Base-by-base conservation (phyloP, 169 alveolate genomes). In the Pseudocohnilembus persalinus region DNA sequence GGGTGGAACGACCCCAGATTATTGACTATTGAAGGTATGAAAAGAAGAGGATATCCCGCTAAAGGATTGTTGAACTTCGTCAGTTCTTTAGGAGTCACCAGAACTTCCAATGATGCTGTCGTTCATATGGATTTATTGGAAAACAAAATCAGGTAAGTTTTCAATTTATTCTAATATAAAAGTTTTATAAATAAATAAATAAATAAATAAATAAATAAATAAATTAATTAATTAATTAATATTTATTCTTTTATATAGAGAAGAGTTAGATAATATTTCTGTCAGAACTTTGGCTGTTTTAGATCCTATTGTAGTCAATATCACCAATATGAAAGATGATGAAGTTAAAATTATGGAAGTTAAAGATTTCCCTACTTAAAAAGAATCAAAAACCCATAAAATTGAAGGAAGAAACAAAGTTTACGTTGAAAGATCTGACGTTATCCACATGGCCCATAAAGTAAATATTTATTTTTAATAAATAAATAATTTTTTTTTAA, bases 1-100 rank as follows among this genome's bases (percentile, higher is more conserved):
- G 99, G 99, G 29, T 99, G 99, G 99, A 99, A 98, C 83, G 99
- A 99, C 89, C 99, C 99, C 27, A 94, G 99, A 81, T 95, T 99
- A 96, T 99, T 99, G 27, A 98, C 99, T 20, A 91, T 99, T 26
- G 94, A 99, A n/a, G 99, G 99, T 29, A 92, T 99, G 85, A 95
- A 99, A 76, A 94, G 99, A 77, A 96, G 99, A 87, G 99, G 99
- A 15, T 98, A 98, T 88, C 96, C 98, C 11, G 95, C 99, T 27
- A 93, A 94, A 74, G 98, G 98, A 90, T 89, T 98, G 94, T 86
- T 98, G 89, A 92, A 97, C 49, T 85, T 85, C 74, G 79, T 85
- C 63, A 98, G 96, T 80, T 92, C 92, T 76, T 98, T 98, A 31
- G 99, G 99, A 4, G 99, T 98, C 30, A 97, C 99, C 6, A 97